Evolutionary conservation across 495 filamentous ascomycete genomes (phyloP), one percentile per base, ranked within the genome.

Genomic region (Penicillium roqueforti): DNA sequence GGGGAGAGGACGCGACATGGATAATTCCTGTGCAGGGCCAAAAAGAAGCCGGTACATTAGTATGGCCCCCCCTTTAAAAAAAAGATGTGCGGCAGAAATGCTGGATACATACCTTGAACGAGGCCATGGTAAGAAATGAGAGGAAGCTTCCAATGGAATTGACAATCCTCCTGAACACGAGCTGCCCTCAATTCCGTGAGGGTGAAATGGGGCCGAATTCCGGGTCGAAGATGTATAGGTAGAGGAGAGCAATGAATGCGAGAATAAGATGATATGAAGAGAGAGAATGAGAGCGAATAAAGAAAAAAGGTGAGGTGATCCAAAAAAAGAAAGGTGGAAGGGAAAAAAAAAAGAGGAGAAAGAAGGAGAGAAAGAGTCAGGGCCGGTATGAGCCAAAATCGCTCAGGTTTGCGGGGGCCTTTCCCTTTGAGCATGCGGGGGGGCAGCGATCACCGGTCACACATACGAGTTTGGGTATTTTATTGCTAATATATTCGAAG

Each of bases 1-100:
- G 53, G 71, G 68, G 49, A 75, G 68, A 36, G 74, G 73, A 53
- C 74, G 74, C 55, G 71, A 76, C 53, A 75, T 64, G 47, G 74
- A 77, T 51, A 72, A 65, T 73, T 77, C 74, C 74, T 77, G 50
- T 47, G 43, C 20, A 41, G 19, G 40, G 49, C 43, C 44, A 36
- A 42, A 36, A 42, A 54, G 42, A 47, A 51, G 60, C 54, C 53
- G 58, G 38, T 58, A 61, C 43, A 44, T 63, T 54, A 68, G 62
- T 36, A 51, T 45, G 14, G 31, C 2, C 22, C 19, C 3, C n/a
- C n/a, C n/a, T n/a, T n/a, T n/a, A 22, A 39, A 13, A 40, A 13
- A 40, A 40, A 22, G 20, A 18, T 16, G 23, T 26, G 36, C 43
- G 41, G 45, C 2, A 11, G 37, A 47, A 18, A 28, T 22, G 36